Conservation (phyloP, 31 red algal genomes). For the Endocladia muricata region DNA sequence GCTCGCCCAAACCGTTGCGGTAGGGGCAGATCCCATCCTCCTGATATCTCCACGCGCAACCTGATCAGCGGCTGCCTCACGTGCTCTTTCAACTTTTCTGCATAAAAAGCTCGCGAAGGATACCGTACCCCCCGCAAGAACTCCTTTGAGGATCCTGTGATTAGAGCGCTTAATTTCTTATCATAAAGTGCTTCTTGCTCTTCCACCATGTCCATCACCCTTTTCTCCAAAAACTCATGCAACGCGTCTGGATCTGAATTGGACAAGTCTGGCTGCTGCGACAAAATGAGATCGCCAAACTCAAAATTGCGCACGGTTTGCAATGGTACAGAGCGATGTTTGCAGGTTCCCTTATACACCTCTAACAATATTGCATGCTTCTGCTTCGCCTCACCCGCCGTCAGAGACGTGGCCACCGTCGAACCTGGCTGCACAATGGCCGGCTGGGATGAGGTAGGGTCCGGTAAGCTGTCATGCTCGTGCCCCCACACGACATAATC, state of each 20-base stretch:
- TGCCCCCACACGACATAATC: conserved; percentile 97
- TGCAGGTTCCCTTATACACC: conserved; percentile 47
- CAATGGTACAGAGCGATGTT: conserved; percentile 74
- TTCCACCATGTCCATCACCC: conserved; percentile 27
- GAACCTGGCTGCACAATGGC: conserved; percentile 94
- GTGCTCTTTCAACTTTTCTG: conserved; percentile 18
- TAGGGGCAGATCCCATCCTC: conserved; percentile 58
- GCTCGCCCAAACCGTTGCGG: conserved; percentile 48
- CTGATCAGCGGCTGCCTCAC: conserved; percentile 58
- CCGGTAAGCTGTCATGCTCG: conserved; percentile 86
- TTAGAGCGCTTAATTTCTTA: conserved; percentile 34
- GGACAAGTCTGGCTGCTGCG: conserved; percentile 30
- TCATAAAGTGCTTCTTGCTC: conserved; percentile 44
- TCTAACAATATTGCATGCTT: conserved; percentile 85
- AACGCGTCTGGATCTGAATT: conserved; percentile 55
- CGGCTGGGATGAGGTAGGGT: conserved; percentile 63
- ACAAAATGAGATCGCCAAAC: conserved; percentile 67
- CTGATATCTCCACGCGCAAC: conserved; percentile 54
- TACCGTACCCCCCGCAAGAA: conserved; percentile 18
- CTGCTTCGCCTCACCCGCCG: conserved; percentile 65
- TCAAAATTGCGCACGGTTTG: conserved; percentile 82
- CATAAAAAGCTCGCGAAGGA: conserved; percentile 35
- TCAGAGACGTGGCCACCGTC: conserved; percentile 87
- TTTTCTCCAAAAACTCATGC: conserved; percentile 30
- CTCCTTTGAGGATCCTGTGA: conserved; percentile 6